Evolutionary conservation across 371 early-diverging fungal genomes (phyloP).

Genomic region (Zychaea mexicana): DNA sequence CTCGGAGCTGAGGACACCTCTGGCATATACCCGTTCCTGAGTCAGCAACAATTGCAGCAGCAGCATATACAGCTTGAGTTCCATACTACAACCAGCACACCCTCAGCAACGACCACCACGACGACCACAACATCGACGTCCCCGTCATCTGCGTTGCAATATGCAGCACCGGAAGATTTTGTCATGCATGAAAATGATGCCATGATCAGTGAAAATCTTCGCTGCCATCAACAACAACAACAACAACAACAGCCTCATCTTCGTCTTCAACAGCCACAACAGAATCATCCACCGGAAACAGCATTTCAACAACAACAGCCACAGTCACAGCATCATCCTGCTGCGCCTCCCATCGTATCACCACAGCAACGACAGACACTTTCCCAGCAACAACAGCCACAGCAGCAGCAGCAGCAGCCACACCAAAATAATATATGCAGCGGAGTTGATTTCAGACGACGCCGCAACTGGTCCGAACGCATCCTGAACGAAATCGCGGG

Average conservation of each 20-base stretch:
- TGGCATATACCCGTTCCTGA: background rate
- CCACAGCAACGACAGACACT: too few relatives aligned
- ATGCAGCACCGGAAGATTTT: background rate
- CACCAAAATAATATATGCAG: background rate
- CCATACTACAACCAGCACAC: background rate
- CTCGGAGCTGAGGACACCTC: background rate
- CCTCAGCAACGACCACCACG: background rate
- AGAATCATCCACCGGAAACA: background rate
- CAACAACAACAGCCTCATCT: background rate
- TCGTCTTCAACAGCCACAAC: background rate
- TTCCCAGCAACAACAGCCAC: background rate
- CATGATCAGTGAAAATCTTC: background rate
- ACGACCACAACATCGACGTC: slow-evolving; percentile 1
- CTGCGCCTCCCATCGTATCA: too few relatives aligned
- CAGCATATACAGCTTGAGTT: background rate
- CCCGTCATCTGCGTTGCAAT: background rate
- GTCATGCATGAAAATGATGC: slow-evolving; percentile 3
- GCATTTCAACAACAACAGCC: background rate
- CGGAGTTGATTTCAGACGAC: slow-evolving; percentile 50
- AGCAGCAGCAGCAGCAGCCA: background rate
- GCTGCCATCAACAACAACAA: background rate
- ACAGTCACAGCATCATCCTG: too few relatives aligned
- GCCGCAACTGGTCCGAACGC: slow-evolving; percentile 58
- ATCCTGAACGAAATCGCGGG: slow-evolving; percentile 65
- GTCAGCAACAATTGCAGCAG: background rate